phyloP scores from a whole-genome alignment of 768 basidiomycete genomes.

The Termitomyces sp. region DNA sequence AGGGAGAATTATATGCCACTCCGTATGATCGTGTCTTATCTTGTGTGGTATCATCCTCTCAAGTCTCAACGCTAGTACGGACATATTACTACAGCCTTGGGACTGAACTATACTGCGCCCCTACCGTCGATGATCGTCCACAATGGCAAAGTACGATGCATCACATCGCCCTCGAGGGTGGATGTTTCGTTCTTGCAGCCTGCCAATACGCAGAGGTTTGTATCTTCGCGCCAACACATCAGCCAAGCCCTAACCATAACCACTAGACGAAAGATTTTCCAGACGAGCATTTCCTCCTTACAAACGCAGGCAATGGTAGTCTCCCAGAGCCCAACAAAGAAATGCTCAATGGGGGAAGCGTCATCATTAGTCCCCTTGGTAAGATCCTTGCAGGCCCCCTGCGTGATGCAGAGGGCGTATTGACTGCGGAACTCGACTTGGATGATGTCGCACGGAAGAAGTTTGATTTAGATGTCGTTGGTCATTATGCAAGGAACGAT shows the following conservation, averaged over 20 bases:
- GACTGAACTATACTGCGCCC: conserved; percentile 58
- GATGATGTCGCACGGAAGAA: conserved; percentile 52
- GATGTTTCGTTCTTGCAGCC: conserved; percentile 63
- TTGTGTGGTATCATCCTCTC: background rate
- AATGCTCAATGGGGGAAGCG: conserved; percentile 57
- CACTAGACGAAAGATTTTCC: conserved; percentile 38
- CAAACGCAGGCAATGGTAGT: conserved; percentile 14
- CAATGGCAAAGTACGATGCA: conserved; percentile 53
- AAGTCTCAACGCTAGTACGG: conserved; percentile 34
- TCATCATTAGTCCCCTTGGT: conserved; percentile 56
- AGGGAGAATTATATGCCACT: conserved; percentile 71
- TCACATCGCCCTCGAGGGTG: conserved; percentile 63
- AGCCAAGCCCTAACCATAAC: conserved; percentile 14
- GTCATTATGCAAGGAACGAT: conserved; percentile 58
- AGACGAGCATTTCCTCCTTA: conserved; percentile 34
- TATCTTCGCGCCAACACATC: background rate
- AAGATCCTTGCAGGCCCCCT: conserved; percentile 55
- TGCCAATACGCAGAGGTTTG: conserved; percentile 47
- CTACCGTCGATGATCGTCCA: conserved; percentile 56
- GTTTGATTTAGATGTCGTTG: conserved; percentile 56
- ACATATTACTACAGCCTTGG: conserved; percentile 54
- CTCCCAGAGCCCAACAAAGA: conserved; percentile 38
- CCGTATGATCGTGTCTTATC: background rate
- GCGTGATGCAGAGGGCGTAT: conserved; percentile 41
- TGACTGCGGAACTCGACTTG: conserved; percentile 54